Conservation (phyloP, 2,329 filamentous ascomycete genomes). For the Mariannaea sp. region DNA sequence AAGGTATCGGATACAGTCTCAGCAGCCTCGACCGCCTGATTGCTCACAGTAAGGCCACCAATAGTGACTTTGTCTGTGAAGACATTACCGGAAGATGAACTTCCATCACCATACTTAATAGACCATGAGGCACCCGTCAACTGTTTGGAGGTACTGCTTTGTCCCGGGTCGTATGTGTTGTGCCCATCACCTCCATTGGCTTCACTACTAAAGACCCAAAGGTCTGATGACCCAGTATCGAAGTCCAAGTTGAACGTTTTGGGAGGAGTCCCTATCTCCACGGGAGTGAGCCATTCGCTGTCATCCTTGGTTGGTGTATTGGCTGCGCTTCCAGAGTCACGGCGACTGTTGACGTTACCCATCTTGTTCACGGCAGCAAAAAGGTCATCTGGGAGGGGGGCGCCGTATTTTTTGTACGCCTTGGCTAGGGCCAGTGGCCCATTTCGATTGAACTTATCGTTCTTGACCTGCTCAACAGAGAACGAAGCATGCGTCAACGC, state of each 20-base stretch:
- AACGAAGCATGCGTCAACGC: slow-evolving; percentile 11
- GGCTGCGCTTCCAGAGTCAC: slow-evolving; percentile 36
- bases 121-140: slow-evolving; percentile 46
- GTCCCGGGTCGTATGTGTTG: slow-evolving; percentile 43
- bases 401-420: slow-evolving; percentile 45
- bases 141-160: slow-evolving; percentile 46
- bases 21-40: slow-evolving; percentile 52
- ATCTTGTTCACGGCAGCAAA: slow-evolving; percentile 5
- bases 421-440: slow-evolving; percentile 42
- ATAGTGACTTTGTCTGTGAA: slow-evolving; percentile 50
- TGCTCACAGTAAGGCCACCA: slow-evolving; percentile 47
- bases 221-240: slow-evolving; percentile 53
- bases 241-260: slow-evolving; percentile 51
- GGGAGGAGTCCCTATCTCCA: slow-evolving; percentile 49
- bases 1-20: slow-evolving; percentile 47
- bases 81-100: slow-evolving; percentile 49
- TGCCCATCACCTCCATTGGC: slow-evolving; percentile 47
- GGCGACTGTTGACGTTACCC: slow-evolving; percentile 11
- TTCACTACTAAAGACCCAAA: slow-evolving; percentile 55
- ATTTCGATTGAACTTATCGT: slow-evolving; percentile 41
- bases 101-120: slow-evolving; percentile 53
- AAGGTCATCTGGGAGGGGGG: slow-evolving; percentile 41
- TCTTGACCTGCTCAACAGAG: slow-evolving; percentile 45
- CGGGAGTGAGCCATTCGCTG: slow-evolving; percentile 46
- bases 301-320: slow-evolving; percentile 41